phyloP scores from a whole-genome alignment of 768 basidiomycete genomes.

The Auriscalpium microsporum region DNA sequence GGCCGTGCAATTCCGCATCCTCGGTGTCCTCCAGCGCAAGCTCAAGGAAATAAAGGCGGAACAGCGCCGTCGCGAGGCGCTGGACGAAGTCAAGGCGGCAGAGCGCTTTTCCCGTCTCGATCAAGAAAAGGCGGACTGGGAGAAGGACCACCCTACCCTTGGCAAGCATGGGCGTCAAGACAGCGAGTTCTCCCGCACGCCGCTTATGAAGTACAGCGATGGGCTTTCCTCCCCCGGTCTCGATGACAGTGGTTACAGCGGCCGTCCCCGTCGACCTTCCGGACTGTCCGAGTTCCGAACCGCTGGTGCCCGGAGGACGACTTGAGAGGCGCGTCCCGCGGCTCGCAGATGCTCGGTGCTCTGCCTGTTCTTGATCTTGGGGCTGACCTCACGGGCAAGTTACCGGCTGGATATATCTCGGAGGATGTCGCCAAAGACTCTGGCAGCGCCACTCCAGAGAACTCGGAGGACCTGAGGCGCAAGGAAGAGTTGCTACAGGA shows the following conservation, averaged over 20 bases:
- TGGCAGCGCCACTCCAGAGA: background rate
- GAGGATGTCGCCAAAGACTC: slow-evolving; percentile 25
- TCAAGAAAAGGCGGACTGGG: slow-evolving; percentile 78
- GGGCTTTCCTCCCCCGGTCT: slow-evolving; percentile 32
- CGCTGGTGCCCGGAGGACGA: slow-evolving; percentile 57
- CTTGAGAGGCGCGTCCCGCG: slow-evolving; percentile 38
- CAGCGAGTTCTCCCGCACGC: slow-evolving; percentile 54
- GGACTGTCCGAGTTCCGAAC: slow-evolving; percentile 69
- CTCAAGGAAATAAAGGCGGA: slow-evolving; percentile 74
- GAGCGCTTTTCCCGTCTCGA: slow-evolving; percentile 55
- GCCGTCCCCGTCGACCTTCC: slow-evolving; percentile 55
- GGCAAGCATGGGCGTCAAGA: slow-evolving; percentile 52
- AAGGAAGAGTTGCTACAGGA: slow-evolving; percentile 69
- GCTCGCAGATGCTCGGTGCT: slow-evolving; percentile 41
- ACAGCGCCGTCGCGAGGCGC: slow-evolving; percentile 60
- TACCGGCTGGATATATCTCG: slow-evolving; percentile 60
- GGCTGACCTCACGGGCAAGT: slow-evolving; percentile 61
- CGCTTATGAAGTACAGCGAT: slow-evolving; percentile 52
- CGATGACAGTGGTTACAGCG: slow-evolving; percentile 42
- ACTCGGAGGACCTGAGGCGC: slow-evolving; percentile 48
- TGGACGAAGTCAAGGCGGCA: slow-evolving; percentile 68
- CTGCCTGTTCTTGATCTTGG: slow-evolving; percentile 73
- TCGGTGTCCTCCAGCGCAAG: slow-evolving; percentile 71
- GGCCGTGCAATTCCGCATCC: slow-evolving; percentile 84
- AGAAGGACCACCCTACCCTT: slow-evolving; percentile 68